These are phyloP conservation scores for Yamadazyma trypodendri DNA, from an alignment of 1,139 yeast genomes.

Conservation along the genomic window DNA sequence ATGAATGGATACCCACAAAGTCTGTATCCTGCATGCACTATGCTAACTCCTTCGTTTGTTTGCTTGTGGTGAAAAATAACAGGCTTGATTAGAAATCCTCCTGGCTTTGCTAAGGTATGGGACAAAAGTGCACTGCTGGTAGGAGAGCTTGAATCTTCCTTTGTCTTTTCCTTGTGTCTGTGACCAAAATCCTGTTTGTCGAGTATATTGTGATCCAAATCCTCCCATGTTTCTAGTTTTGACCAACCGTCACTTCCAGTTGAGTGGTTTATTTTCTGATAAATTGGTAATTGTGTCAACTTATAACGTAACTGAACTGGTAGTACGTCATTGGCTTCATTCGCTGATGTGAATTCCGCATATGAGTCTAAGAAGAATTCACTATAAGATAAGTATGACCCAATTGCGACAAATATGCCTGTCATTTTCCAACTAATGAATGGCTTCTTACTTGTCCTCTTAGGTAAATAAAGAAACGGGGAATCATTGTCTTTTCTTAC, in stretches of 20 bases:
- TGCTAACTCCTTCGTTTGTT: conserved; percentile 61
- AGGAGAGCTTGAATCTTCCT: background rate
- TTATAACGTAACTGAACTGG: conserved; percentile 42
- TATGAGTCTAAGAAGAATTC: conserved; percentile 35
- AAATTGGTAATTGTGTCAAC: conserved; percentile 52
- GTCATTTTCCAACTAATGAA: conserved; percentile 37
- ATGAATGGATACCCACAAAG: conserved; percentile 86
- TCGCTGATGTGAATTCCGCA: conserved; percentile 28
- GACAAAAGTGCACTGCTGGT: conserved; percentile 21
- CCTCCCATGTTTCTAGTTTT: conserved; percentile 59
- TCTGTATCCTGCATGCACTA: conserved; percentile 75
- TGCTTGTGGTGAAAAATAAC: conserved; percentile 59
- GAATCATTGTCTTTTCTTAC: conserved; percentile 35
- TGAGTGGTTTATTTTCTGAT: conserved; percentile 43
- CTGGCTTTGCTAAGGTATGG: conserved; percentile 53
- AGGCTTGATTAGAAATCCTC: conserved; percentile 77
- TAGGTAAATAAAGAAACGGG: conserved; percentile 34
- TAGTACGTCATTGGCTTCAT: conserved; percentile 22
- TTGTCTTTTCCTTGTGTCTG: conserved; percentile 13
- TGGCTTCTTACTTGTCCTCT: conserved; percentile 18
- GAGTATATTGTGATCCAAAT: conserved; percentile 45
- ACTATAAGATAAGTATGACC: conserved; percentile 33
- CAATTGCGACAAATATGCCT: conserved; percentile 26
- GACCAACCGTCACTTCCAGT: conserved; percentile 41
- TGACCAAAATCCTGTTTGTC: conserved; percentile 27